phyloP scores from a whole-genome alignment of 140 eudicot genomes.

The Oenanthe javanica region DNA sequence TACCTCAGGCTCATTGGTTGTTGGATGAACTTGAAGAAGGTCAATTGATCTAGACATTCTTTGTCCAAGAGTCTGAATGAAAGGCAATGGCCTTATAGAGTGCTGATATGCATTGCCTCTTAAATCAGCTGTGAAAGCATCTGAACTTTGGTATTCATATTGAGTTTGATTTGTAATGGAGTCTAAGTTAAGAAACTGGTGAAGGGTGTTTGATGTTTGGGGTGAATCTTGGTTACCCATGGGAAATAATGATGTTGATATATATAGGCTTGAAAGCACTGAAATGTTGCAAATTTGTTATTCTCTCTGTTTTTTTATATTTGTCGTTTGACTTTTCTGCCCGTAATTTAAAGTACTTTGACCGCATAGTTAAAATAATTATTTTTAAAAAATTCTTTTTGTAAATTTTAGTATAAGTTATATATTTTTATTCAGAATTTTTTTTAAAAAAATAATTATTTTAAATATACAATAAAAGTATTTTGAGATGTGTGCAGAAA shows the following conservation, averaged over 20 bases:
- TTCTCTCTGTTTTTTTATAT: too few species aligned
- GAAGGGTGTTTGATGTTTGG: constrained; percentile 47
- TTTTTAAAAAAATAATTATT: too few species aligned
- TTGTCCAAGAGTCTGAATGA: constrained; percentile 48
- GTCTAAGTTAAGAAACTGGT: constrained; percentile 68
- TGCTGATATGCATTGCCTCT: constrained; percentile 19
- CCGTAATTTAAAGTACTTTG: too few species aligned
- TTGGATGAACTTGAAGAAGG: constrained; percentile 38
- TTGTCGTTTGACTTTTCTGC: too few species aligned
- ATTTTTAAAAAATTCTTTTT: too few species aligned
- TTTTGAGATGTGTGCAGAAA: too few species aligned
- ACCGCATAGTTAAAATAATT: too few species aligned
- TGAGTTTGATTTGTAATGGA: constrained; percentile 36
- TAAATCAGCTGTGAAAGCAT: constrained; percentile 45
- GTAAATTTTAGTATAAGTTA: too few species aligned
- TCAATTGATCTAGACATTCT: constrained; percentile 56
- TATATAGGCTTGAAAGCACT: background rate
- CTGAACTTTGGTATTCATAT: constrained; percentile 47
- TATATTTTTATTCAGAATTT: too few species aligned
- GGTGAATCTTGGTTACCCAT: constrained; percentile 78
- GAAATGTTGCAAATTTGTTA: background rate
- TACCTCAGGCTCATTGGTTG: constrained; percentile 26
- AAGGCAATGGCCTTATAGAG: constrained; percentile 26
- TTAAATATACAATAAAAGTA: too few species aligned
- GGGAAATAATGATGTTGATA: background rate